Evolutionary conservation across 2,329 filamentous ascomycete genomes (phyloP).

Genomic region (Helminthosporium solani): DNA sequence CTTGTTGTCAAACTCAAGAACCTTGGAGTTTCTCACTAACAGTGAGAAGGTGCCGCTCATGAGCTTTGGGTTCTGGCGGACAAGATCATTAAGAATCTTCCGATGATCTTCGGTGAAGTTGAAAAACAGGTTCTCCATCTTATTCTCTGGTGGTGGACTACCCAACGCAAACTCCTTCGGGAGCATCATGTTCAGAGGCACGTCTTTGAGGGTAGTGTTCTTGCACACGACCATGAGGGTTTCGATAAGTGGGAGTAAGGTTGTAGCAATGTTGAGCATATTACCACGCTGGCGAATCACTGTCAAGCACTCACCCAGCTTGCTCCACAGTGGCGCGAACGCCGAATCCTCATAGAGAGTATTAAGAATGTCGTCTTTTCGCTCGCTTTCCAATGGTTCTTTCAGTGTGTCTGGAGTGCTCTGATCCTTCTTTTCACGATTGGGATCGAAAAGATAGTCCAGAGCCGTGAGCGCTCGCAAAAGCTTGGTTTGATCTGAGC

Average conservation of each 20-base stretch:
- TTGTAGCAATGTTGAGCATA: slow-evolving; percentile 96
- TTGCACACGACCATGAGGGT: slow-evolving; percentile 99
- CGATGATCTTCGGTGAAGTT: slow-evolving; percentile 96
- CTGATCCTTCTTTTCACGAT: slow-evolving; percentile 56
- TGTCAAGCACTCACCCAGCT: slow-evolving; percentile 82
- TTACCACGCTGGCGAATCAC: slow-evolving; percentile 89
- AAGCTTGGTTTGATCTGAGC: slow-evolving; percentile 95
- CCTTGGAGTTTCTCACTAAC: slow-evolving; percentile 97
- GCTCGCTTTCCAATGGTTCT: slow-evolving; percentile 60
- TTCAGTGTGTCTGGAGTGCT: slow-evolving; percentile 41
- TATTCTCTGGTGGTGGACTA: slow-evolving; percentile 75
- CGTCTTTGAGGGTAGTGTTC: slow-evolving; percentile 81
- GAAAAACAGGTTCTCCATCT: slow-evolving; percentile 91
- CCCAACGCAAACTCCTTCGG: slow-evolving; percentile 69
- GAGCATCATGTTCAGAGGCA: slow-evolving; percentile 46
- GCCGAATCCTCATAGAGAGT: slow-evolving; percentile 88
- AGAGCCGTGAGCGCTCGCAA: slow-evolving; percentile 88
- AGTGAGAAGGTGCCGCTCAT: slow-evolving; percentile 98
- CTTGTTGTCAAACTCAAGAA: slow-evolving; percentile 98
- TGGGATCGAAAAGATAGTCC: slow-evolving; percentile 91
- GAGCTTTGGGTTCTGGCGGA: slow-evolving; percentile 92
- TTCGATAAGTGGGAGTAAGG: slow-evolving; percentile 90
- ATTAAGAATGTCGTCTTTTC: slow-evolving; percentile 80
- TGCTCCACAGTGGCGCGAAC: slow-evolving; percentile 88
- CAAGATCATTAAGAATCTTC: slow-evolving; percentile 95